These are phyloP conservation scores for Penicillium mononematosum DNA, from an alignment of 495 filamentous ascomycete genomes.

Conservation along the genomic window DNA sequence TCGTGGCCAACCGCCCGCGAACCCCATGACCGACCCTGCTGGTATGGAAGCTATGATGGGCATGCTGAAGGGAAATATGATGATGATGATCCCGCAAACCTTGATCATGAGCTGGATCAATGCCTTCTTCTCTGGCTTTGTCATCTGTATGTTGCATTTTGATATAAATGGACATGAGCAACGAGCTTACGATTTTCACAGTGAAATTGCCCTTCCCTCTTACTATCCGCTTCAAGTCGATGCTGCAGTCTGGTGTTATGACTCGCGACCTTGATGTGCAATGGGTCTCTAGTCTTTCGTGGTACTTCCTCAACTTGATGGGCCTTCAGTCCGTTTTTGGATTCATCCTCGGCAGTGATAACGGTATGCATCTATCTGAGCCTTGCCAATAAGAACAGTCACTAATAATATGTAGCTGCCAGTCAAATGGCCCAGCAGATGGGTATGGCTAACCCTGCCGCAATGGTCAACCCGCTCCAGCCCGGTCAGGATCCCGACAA, in stretches of 20 bases:
- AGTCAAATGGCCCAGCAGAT: conserved; percentile 95
- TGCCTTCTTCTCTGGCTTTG: conserved; percentile 96
- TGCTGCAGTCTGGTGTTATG: conserved; percentile 94
- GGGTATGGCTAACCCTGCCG: conserved; percentile 72
- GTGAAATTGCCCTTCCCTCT: conserved; percentile 98
- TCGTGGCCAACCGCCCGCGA: conserved; percentile 81
- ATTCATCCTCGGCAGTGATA: conserved; percentile 92
- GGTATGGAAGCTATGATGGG: conserved; percentile 99
- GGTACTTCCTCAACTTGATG: conserved; percentile 98
- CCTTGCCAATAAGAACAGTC: background rate
- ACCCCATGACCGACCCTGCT: conserved; percentile 95
- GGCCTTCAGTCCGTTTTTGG: conserved; percentile 97
- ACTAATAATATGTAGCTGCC: conserved; percentile 60
- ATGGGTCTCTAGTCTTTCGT: conserved; percentile 97
- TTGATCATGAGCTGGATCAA: conserved; percentile 99
- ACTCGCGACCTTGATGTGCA: conserved; percentile 94
- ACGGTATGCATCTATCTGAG: conserved; percentile 57
- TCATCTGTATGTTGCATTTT: conserved; percentile 69
- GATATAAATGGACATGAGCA: background rate
- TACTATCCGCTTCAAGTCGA: conserved; percentile 97
- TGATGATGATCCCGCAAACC: conserved; percentile 99
- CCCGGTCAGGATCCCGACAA: conserved; percentile 96
- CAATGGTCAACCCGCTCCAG: conserved; percentile 73
- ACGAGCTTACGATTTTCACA: conserved; percentile 35
- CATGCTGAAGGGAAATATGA: conserved; percentile 99